Conservation (phyloP, 352 stramenopile genomes). For the Pseudoperonospora humuli region DNA sequence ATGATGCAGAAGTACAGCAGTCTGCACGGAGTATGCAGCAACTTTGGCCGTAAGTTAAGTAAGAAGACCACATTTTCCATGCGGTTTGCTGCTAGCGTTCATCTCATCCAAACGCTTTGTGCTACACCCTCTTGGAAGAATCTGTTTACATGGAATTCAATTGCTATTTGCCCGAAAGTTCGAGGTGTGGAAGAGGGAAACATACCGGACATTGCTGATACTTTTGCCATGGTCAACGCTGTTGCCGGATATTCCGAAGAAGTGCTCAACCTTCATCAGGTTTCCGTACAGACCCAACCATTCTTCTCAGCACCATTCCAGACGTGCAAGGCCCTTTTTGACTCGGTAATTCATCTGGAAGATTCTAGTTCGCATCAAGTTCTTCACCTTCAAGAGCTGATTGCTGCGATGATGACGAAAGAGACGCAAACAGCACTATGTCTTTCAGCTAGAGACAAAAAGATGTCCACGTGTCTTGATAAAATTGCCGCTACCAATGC, state of each 20-base stretch:
- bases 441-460: conserved; percentile 13
- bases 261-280: conserved; percentile 13
- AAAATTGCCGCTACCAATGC: conserved; percentile 6
- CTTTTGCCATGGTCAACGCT: conserved; percentile 4
- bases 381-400: conserved; percentile 4
- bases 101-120: conserved; percentile 27
- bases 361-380: conserved; percentile 4
- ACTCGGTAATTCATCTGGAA: conserved; percentile 10
- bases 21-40: background rate
- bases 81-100: conserved; percentile 17
- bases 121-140: conserved; percentile 9
- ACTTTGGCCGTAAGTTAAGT: background rate
- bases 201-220: background rate
- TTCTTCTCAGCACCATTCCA: background rate
- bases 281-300: conserved; percentile 1
- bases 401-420: conserved; percentile 13
- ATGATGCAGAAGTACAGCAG: conserved; percentile 12
- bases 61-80: conserved; percentile 8
- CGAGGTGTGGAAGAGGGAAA: background rate
- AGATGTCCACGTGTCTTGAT: conserved; percentile 10
- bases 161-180: background rate
- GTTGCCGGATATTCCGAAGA: conserved; percentile 21
- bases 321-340: conserved; percentile 1
- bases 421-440: background rate
- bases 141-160: conserved; percentile 4